Conservation (phyloP, 257 asterid genomes). For the Plectranthus barbatus region DNA sequence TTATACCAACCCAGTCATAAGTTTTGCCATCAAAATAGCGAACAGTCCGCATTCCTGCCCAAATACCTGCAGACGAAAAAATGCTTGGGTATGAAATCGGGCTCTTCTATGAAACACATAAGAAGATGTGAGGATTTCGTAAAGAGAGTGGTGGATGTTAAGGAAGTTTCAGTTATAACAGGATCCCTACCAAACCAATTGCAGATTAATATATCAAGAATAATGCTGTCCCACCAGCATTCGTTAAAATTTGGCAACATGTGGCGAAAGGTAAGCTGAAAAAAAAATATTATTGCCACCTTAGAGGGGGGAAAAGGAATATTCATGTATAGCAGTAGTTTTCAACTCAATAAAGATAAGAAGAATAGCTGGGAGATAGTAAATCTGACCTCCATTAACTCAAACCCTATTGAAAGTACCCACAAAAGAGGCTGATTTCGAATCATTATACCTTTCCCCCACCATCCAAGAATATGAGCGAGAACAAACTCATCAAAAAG, state of each 20-base stretch:
- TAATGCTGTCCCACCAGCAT: slow-evolving; percentile 99
- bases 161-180: not conserved
- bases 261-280: slow-evolving; percentile 96
- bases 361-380: slow-evolving; percentile 1
- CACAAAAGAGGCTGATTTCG: slow-evolving; percentile 94
- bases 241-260: slow-evolving; percentile 95
- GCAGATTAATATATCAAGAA: slow-evolving; percentile 92
- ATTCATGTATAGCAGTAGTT: not conserved
- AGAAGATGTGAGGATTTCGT: not conserved
- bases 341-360: slow-evolving; percentile 3
- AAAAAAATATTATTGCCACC: slow-evolving; percentile 12
- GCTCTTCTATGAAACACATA: not conserved
- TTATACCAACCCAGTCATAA: slow-evolving; percentile 98
- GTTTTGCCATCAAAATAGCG: slow-evolving; percentile 90
- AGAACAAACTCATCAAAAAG: slow-evolving; percentile 93
- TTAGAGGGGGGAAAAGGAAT: not conserved
- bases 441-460: slow-evolving; percentile 99
- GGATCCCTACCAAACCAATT: slow-evolving; percentile 80
- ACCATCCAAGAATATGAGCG: slow-evolving; percentile 98
- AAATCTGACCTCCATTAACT: slow-evolving; percentile 85
- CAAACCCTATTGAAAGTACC: slow-evolving; percentile 90
- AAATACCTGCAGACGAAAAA: slow-evolving; percentile 47
- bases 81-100: not conserved
- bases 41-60: too few relatives aligned
- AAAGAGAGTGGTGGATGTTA: not conserved